Percentiles rank a stretch among this genome's conserved stretches.
Conservation (phyloP, 139 green algal species). For the Chlorella ohadii region DNA sequence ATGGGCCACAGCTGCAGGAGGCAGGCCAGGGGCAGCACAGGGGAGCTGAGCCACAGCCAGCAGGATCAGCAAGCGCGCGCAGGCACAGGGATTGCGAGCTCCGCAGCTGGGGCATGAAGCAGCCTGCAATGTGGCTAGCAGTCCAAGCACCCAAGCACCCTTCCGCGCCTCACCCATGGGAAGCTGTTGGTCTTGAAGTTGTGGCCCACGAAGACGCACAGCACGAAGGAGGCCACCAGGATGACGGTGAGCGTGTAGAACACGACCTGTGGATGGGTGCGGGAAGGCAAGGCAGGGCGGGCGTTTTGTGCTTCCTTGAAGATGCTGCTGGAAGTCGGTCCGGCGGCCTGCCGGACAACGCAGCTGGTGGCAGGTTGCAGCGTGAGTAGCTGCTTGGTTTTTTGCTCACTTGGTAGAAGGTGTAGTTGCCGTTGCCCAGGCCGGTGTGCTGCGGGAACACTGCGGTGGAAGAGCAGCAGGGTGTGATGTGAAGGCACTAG, state of each 20-base stretch:
- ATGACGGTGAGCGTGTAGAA: slow-evolving; percentile 15
- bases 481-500: not conserved
- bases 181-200: slow-evolving; percentile 13
- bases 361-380: no score
- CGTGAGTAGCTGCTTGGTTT: no score
- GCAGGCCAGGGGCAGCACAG: not conserved
- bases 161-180: not conserved
- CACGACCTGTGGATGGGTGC: not conserved
- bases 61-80: no score
- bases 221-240: slow-evolving; percentile 2
- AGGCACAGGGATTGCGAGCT: no score
- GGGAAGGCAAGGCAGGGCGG: no score
- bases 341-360: no score
- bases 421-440: slow-evolving; percentile 19
- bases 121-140: no score
- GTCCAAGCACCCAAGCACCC: not conserved
- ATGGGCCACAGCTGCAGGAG: slow-evolving; percentile 13
- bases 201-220: slow-evolving; percentile 12
- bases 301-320: no score
- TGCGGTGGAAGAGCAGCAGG: not conserved
- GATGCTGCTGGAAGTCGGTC: no score
- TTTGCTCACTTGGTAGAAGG: slow-evolving; percentile 13
- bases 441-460: not conserved
- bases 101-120: no score
- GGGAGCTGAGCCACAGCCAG: not conserved